Evolutionary conservation across 805 yeast genomes (phyloP).

Genomic region (Candida dendrica): DNA sequence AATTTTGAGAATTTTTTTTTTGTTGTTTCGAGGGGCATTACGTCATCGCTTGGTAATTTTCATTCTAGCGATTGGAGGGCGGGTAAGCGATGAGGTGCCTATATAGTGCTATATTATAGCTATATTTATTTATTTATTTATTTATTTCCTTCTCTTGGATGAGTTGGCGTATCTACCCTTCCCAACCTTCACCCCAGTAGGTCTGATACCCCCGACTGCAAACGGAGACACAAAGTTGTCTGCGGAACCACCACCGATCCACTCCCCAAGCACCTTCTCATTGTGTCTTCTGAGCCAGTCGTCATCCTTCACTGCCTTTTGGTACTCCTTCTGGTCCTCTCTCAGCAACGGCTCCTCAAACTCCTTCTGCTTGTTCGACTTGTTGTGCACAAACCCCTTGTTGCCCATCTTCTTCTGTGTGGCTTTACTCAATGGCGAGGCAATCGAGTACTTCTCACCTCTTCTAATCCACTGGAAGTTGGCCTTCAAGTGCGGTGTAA

Average conservation of each 20-base stretch:
- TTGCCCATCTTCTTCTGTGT: slow-evolving; percentile 68
- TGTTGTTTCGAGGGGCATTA: too few relatives aligned
- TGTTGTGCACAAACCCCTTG: slow-evolving; percentile 71
- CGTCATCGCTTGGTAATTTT: too few relatives aligned
- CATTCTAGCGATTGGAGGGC: too few relatives aligned
- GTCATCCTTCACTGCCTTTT: slow-evolving; percentile 79
- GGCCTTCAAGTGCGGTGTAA: slow-evolving; percentile 81
- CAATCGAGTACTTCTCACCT: slow-evolving; percentile 75
- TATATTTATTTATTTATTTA: background rate
- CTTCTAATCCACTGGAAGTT: slow-evolving; percentile 92
- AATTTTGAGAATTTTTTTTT: too few relatives aligned
- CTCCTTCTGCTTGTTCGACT: slow-evolving; percentile 46
- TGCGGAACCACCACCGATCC: slow-evolving; percentile 94
- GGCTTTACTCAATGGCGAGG: slow-evolving; percentile 82
- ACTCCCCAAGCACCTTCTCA: slow-evolving; percentile 78
- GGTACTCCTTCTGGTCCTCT: slow-evolving; percentile 93
- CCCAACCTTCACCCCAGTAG: slow-evolving; percentile 74
- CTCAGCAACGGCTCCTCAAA: slow-evolving; percentile 51
- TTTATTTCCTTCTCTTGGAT: slow-evolving; percentile 29
- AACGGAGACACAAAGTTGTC: slow-evolving; percentile 88
- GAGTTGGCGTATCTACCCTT: slow-evolving; percentile 77
- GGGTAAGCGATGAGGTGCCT: too few relatives aligned
- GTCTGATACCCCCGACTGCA: slow-evolving; percentile 51
- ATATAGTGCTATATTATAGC: background rate
- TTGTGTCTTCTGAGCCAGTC: slow-evolving; percentile 81